Conservation (phyloP, 495 filamentous ascomycete species). For the Penicillium ochrochloron region DNA sequence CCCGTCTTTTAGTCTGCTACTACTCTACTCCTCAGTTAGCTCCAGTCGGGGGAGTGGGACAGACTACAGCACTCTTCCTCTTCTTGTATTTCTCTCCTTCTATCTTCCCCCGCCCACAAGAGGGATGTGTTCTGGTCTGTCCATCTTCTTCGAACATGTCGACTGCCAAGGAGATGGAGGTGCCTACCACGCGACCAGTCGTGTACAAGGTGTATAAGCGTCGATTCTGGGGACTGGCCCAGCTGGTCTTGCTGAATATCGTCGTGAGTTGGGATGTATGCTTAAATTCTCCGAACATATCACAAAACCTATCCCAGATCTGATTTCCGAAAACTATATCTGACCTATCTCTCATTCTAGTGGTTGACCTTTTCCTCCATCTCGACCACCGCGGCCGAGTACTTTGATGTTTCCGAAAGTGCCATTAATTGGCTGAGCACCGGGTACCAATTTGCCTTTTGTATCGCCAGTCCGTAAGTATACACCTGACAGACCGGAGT, state of each 20-base stretch:
- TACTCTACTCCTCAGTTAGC: background rate
- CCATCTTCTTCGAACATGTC: constrained; percentile 13
- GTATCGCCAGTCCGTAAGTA: constrained; percentile 68
- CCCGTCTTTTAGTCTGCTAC: background rate
- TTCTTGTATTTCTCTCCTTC: background rate
- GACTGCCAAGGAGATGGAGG: constrained; percentile 12
- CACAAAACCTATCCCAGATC: background rate
- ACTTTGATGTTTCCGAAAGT: constrained; percentile 75
- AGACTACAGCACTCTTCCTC: background rate
- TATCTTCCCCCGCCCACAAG: background rate
- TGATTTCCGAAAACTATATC: background rate
- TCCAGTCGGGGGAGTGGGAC: background rate
- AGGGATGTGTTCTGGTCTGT: constrained; percentile 1
- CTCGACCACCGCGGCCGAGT: constrained; percentile 72
- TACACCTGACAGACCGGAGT: background rate
- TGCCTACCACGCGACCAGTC: constrained; percentile 29
- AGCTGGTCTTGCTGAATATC: constrained; percentile 87
- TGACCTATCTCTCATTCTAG: constrained; percentile 24
- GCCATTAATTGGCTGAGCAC: constrained; percentile 94
- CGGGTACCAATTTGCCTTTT: constrained; percentile 82
- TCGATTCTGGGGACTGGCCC: constrained; percentile 84
- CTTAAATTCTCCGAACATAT: constrained; percentile 21
- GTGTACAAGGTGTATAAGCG: constrained; percentile 82
- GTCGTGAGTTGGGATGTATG: constrained; percentile 94
- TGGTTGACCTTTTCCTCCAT: constrained; percentile 94